A percentile compares a stretch with the other conserved stretches of the same genome.
Evolutionary conservation across 306 rosid genomes (phyloP).

Genomic region (Sindora glabra): DNA sequence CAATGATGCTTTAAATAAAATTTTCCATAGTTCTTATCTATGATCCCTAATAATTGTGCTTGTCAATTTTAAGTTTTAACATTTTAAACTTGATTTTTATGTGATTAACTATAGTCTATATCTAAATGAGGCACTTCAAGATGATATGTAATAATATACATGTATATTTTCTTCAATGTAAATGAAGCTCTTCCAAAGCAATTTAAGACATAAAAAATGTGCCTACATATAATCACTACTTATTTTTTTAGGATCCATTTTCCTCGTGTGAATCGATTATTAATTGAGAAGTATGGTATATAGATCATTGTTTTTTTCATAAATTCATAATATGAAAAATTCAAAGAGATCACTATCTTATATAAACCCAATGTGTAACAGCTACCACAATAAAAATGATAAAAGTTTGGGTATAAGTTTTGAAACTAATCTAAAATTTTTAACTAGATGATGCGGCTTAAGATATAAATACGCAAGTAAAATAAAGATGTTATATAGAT

Average conservation of each 20-base stretch:
- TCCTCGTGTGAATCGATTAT: background rate
- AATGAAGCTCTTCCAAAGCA: slow-evolving; percentile 11
- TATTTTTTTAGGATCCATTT: slow-evolving; percentile 4
- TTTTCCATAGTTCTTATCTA: slow-evolving; percentile 2
- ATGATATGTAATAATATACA: background rate
- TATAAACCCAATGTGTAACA: background rate
- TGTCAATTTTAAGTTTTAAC: slow-evolving; percentile 7
- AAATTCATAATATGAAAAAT: background rate
- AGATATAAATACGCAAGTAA: background rate
- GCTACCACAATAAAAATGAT: background rate
- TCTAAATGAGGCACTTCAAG: slow-evolving; percentile 20
- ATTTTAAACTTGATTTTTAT: background rate
- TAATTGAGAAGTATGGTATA: slow-evolving; percentile 15
- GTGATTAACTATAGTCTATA: background rate
- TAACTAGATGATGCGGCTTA: background rate
- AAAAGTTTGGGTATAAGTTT: background rate
- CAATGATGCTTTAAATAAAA: background rate
- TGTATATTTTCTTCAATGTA: background rate
- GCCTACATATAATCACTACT: slow-evolving; percentile 14
- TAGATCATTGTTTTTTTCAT: background rate
- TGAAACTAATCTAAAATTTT: background rate
- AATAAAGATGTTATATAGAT: background rate
- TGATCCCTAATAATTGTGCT: slow-evolving; percentile 14
- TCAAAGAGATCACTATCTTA: too few species aligned
- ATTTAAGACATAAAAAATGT: slow-evolving; percentile 1